These are phyloP conservation scores for Paramecium sonneborni DNA, from an alignment of 73 alveolate genomes.

Conservation along the genomic window DNA sequence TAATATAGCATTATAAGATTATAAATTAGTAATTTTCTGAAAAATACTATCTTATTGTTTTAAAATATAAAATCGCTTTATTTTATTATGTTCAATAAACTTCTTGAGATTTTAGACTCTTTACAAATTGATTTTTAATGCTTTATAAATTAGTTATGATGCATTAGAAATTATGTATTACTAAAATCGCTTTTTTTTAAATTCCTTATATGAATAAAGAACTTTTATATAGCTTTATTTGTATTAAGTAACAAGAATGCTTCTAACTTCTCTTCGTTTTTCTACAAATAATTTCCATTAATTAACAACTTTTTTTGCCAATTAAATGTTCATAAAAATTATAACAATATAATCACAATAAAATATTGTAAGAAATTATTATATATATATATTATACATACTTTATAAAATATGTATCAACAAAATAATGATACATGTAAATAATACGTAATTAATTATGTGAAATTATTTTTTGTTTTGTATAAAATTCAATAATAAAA, in stretches of 20 bases:
- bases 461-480: no score
- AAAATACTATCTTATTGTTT: not conserved
- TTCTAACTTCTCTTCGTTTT: not conserved
- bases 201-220: not conserved
- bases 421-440: no score
- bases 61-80: constrained; percentile 19
- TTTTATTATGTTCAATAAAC: not conserved
- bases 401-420: no score
- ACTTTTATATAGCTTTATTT: not conserved
- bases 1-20: not conserved
- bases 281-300: not conserved
- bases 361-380: no score
- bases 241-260: not conserved
- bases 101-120: not conserved
- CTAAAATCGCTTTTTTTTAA: not conserved
- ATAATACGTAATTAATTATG: no score
- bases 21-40: not conserved
- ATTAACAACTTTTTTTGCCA: constrained; percentile 37
- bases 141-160: not conserved
- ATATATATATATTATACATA: no score
- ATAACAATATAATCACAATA: not conserved
- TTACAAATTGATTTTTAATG: not conserved
- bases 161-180: not conserved
- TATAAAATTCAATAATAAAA: not conserved
- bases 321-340: not conserved